phyloP scores from a whole-genome alignment of 306 rosid species.

The Phaseolus lunatus region DNA sequence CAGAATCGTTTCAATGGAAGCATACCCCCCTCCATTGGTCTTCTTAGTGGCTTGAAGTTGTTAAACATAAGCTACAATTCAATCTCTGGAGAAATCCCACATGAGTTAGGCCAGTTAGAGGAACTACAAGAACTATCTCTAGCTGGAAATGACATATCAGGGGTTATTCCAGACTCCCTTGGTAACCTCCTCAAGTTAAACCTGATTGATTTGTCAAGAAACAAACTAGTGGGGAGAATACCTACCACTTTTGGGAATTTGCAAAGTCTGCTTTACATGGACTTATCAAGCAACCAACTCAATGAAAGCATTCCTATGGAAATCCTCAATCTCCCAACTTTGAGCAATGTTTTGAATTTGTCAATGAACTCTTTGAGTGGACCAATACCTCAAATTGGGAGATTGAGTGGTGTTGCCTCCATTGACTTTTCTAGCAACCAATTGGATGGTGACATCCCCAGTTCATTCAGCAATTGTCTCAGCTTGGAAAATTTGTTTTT shows the following conservation, averaged over 20 bases:
- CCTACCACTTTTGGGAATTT: constrained; percentile 62
- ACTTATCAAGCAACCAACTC: constrained; percentile 70
- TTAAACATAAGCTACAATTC: constrained; percentile 67
- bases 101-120: constrained; percentile 59
- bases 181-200: constrained; percentile 64
- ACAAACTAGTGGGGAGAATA: constrained; percentile 55
- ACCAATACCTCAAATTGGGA: constrained; percentile 63
- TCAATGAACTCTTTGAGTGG: constrained; percentile 70
- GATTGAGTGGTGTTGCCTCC: constrained; percentile 46
- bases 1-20: constrained; percentile 64
- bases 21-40: constrained; percentile 68
- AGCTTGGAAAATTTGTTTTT: constrained; percentile 65
- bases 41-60: constrained; percentile 61
- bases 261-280: constrained; percentile 60
- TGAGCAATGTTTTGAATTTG: constrained; percentile 63
- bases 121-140: constrained; percentile 56
- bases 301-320: constrained; percentile 67
- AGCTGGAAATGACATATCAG: constrained; percentile 60
- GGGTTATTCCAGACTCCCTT: constrained; percentile 65
- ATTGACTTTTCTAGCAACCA: constrained; percentile 68
- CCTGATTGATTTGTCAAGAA: constrained; percentile 64
- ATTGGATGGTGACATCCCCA: constrained; percentile 62
- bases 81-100: constrained; percentile 69
- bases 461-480: constrained; percentile 58
- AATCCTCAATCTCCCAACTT: constrained; percentile 58